phyloP scores from a whole-genome alignment of 371 early-diverging fungal genomes.

The Dichotomocladium elegans region DNA sequence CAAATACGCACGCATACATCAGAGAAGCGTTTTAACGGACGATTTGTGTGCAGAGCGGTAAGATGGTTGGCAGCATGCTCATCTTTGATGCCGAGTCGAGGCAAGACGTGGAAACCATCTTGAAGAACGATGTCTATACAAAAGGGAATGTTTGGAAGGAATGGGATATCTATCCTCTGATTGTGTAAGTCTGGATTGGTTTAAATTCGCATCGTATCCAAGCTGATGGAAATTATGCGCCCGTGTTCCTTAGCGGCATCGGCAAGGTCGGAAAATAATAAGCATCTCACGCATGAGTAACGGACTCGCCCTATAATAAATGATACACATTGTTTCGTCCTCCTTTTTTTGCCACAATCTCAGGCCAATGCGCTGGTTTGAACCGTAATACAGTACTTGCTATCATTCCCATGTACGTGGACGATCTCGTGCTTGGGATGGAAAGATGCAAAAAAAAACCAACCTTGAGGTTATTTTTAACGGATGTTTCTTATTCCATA shows the following conservation, averaged over 20 bases:
- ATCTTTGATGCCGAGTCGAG: slow-evolving; percentile 41
- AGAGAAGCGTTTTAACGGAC: background rate
- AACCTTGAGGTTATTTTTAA: too few species aligned
- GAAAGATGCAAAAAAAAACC: too few species aligned
- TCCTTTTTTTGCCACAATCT: background rate
- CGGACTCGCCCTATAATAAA: background rate
- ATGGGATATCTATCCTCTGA: slow-evolving; percentile 42
- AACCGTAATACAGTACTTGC: too few species aligned
- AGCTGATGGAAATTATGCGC: background rate
- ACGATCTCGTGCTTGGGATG: too few species aligned
- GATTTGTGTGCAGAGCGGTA: slow-evolving; percentile 15
- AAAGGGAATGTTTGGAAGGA: slow-evolving; percentile 60
- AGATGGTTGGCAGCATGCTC: slow-evolving; percentile 57
- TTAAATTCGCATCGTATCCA: too few species aligned
- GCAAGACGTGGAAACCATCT: slow-evolving; percentile 33
- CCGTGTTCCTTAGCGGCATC: background rate
- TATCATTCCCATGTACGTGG: too few species aligned
- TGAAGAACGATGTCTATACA: slow-evolving; percentile 51
- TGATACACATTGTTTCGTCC: background rate
- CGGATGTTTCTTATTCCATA: too few species aligned
- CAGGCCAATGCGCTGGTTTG: too few species aligned
- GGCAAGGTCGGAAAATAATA: background rate
- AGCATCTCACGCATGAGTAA: too few species aligned
- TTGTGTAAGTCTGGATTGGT: background rate
- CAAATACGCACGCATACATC: background rate